Base-by-base conservation (phyloP, 371 early-diverging fungal species). In the Apophysomyces variabilis region DNA sequence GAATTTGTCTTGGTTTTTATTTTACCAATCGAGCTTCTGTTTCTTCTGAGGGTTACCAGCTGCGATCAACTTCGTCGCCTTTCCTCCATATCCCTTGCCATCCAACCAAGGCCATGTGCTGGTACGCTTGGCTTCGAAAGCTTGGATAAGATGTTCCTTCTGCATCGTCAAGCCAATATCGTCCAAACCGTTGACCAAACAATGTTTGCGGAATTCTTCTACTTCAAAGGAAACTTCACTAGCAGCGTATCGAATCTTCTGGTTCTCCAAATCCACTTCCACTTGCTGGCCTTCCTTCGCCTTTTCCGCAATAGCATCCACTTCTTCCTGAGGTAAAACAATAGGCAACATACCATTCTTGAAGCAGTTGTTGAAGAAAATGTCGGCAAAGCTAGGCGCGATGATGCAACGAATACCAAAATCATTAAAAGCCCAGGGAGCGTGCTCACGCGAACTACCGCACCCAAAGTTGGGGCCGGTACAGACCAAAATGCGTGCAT, bases 321-420 rank as follows among this genome's bases (percentile, higher is more conserved):
- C 66, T 58, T 78, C 60, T 21, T 77, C 75, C 61, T 77, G 76
- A 58, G 74, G 66, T 38, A 84, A 65, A 8, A 70, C 68, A 36
- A 88, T 74, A 18, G 88, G 88, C 62, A 90, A 76, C 88, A 90
- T 88, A 64, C 88, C 88, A 65, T 90, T 90, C 75, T 90, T 90
- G 83, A 87, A 85, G 64, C 87, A 87, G 75, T 90, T 90, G 84
- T 88, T 90, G 76, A 72, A 86, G 66, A 90, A 85, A 64, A 90
- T 90, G 73, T 90, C 89, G 38, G 90, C 90, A 72, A 85, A 90
- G 66, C 85, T 84, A 7, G 88, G 83, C 5, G 88, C 87, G 66
- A 90, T 82, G 65, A 90, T 85, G 69, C 87, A 86, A 26, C 85
- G 79, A 66, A 90, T 89, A 56, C 90, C 90, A 76, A 88, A 90